Percentiles rank a stretch among this genome's conserved stretches.
Evolutionary conservation across 805 yeast genomes (phyloP).

Genomic region (Starmerella etchellsii): DNA sequence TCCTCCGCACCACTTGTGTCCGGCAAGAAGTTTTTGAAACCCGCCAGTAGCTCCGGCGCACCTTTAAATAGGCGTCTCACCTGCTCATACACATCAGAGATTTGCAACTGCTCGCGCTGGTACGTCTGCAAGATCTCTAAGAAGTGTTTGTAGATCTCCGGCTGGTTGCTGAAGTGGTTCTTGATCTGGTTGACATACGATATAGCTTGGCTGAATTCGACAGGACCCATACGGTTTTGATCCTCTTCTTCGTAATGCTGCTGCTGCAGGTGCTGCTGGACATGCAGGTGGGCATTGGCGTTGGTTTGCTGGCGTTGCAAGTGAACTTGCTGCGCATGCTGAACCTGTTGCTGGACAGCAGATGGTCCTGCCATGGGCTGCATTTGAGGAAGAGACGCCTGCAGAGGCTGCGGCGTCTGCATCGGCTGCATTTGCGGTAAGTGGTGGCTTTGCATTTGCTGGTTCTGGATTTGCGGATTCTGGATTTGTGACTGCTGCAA

Average conservation of each 20-base stretch:
- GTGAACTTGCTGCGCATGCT: constrained; percentile 14
- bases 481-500: constrained; percentile 6
- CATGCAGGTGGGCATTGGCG: constrained; percentile 18
- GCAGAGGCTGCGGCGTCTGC: constrained; percentile 10
- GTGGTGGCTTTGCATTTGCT: too few species aligned
- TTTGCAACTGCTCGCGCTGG: constrained; percentile 91
- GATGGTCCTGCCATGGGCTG: constrained; percentile 3
- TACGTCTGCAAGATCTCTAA: constrained; percentile 91
- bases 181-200: constrained; percentile 93
- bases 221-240: constrained; percentile 40
- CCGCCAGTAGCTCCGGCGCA: constrained; percentile 89
- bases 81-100: constrained; percentile 88
- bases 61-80: constrained; percentile 78
- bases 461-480: background rate
- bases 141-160: constrained; percentile 89
- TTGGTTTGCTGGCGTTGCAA: constrained; percentile 20
- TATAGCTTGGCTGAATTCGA: constrained; percentile 94
- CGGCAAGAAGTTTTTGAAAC: constrained; percentile 89
- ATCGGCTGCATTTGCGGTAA: constrained; percentile 16
- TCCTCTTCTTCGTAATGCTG: constrained; percentile 8
- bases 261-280: constrained; percentile 17
- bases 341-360: constrained; percentile 15
- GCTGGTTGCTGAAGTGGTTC: constrained; percentile 82
- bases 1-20: constrained; percentile 40
- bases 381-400: constrained; percentile 12